Conservation (phyloP, 768 basidiomycete species). For the Lactifluus echinatus region DNA sequence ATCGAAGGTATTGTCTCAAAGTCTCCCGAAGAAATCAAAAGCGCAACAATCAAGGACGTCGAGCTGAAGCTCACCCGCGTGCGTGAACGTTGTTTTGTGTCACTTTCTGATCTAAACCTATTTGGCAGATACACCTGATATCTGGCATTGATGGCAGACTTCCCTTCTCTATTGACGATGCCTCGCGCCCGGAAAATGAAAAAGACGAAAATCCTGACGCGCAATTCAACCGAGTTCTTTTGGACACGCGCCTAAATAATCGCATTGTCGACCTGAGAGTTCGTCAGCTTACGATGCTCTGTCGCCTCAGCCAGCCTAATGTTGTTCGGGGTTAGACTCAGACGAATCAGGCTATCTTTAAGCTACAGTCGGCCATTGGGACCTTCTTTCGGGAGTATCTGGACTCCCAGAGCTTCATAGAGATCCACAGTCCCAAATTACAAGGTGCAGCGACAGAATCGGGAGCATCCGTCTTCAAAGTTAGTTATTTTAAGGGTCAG, state of each 20-base stretch:
- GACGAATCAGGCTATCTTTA: constrained; percentile 95
- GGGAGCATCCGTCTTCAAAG: constrained; percentile 96
- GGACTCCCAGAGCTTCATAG: constrained; percentile 65
- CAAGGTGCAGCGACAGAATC: constrained; percentile 96
- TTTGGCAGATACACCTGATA: constrained; percentile 63
- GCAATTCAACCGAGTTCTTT: constrained; percentile 71
- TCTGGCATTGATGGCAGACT: constrained; percentile 71
- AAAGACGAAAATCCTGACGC: constrained; percentile 42
- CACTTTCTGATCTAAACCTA: neutral
- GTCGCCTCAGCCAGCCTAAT: neutral
- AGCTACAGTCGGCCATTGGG: constrained; percentile 80
- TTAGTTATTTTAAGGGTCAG: constrained; percentile 91
- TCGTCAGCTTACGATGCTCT: constrained; percentile 25
- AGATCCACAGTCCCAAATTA: constrained; percentile 96
- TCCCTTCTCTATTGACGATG: constrained; percentile 91
- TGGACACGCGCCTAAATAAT: constrained; percentile 93
- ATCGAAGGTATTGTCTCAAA: constrained; percentile 78
- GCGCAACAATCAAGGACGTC: constrained; percentile 77
- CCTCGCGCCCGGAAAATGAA: constrained; percentile 72
- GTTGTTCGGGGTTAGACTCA: constrained; percentile 50
- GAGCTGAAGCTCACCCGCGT: constrained; percentile 85
- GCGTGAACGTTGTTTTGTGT: constrained; percentile 15
- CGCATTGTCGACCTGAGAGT: constrained; percentile 90
- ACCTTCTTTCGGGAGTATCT: constrained; percentile 82
- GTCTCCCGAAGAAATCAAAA: constrained; percentile 81